Percentiles rank a stretch among this genome's conserved stretches.
Evolutionary conservation across 169 alveolate genomes (phyloP).

Genomic region (Plasmodium yoelii): DNA sequence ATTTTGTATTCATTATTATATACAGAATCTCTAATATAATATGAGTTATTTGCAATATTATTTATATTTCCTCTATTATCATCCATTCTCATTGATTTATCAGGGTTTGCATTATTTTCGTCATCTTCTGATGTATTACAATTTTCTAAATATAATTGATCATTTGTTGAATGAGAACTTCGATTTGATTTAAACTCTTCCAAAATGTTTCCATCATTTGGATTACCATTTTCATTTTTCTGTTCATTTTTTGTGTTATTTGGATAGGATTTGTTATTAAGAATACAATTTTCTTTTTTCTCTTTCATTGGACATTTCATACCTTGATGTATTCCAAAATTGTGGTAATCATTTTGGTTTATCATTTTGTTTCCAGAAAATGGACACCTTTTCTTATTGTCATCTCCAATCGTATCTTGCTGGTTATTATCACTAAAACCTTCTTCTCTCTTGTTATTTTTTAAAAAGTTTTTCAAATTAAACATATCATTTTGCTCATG

Average conservation of each 20-base stretch:
- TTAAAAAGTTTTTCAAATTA: too few species aligned
- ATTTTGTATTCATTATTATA: conserved; percentile 73
- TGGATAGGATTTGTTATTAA: too few species aligned
- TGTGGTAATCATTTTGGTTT: too few species aligned
- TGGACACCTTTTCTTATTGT: too few species aligned
- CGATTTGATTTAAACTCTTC: conserved; percentile 28
- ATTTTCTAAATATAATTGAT: conserved; percentile 54
- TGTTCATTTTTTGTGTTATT: background rate
- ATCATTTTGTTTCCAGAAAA: too few species aligned
- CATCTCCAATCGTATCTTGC: too few species aligned
- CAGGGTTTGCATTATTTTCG: conserved; percentile 2
- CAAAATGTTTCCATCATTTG: background rate
- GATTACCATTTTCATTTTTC: conserved; percentile 4
- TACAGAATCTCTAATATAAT: conserved; percentile 45
- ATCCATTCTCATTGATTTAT: conserved; percentile 4
- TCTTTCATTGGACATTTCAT: too few species aligned
- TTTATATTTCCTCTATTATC: conserved; percentile 7
- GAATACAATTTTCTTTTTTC: too few species aligned
- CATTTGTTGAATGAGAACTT: conserved; percentile 67
- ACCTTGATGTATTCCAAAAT: too few species aligned
- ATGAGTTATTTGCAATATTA: conserved; percentile 9
- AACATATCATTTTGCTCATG: too few species aligned
- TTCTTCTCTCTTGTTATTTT: too few species aligned
- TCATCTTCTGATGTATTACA: conserved; percentile 73
- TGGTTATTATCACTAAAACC: too few species aligned